These are phyloP conservation scores for Uronychia setigera DNA, from an alignment of 73 alveolate genomes.

Conservation along the genomic window DNA sequence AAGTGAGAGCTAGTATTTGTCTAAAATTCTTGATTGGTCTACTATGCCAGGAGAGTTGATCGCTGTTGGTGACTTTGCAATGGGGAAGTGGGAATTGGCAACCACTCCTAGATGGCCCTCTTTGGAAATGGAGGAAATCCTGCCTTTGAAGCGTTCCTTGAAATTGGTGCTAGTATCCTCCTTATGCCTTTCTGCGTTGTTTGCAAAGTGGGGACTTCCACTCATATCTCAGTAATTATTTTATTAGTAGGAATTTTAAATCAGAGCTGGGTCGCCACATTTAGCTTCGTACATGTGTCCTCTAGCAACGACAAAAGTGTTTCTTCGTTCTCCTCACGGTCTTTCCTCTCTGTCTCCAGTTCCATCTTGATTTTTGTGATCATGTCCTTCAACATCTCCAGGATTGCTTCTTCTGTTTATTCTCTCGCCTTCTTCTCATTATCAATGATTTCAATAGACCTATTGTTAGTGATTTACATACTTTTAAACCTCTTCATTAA, in stretches of 20 bases:
- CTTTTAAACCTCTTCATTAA: conserved; percentile 78
- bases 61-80: background rate
- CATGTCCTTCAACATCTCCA: conserved; percentile 91
- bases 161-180: background rate
- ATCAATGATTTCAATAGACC: conserved; percentile 39
- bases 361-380: conserved; percentile 86
- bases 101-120: background rate
- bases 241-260: background rate
- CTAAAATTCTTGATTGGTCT: background rate
- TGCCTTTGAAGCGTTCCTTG: background rate
- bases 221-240: conserved; percentile 1
- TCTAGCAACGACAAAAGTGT: conserved; percentile 84
- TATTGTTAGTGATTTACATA: conserved; percentile 7
- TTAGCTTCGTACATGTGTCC: conserved; percentile 90
- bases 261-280: conserved; percentile 74
- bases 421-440: conserved; percentile 88
- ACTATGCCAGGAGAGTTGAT: background rate
- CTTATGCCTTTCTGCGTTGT: background rate
- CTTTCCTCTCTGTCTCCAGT: conserved; percentile 87
- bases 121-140: background rate
- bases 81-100: background rate
- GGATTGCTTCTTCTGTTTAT: conserved; percentile 90
- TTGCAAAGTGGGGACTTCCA: background rate
- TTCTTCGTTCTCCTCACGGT: conserved; percentile 89
- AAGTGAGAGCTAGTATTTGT: background rate